phyloP scores from a whole-genome alignment of 225 moss, liverwort and hornwort species.

The Polytrichum formosum region DNA sequence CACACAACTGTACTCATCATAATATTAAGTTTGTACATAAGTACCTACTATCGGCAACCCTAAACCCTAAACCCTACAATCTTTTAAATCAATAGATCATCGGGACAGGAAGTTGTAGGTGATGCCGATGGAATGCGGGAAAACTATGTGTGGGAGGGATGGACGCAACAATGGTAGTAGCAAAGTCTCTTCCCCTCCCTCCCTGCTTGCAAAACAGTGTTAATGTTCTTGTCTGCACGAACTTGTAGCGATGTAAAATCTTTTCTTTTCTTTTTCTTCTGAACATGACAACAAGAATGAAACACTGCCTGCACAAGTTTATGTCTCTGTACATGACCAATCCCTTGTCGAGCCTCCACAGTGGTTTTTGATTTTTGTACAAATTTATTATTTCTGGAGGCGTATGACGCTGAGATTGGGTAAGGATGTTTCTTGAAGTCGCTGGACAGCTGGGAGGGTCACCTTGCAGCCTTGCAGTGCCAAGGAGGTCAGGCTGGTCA shows the following conservation, averaged over 20 bases:
- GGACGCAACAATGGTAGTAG: slow-evolving; percentile 16
- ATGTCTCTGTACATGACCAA: slow-evolving; percentile 14
- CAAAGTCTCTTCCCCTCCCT: slow-evolving; percentile 28
- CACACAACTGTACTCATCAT: neutral
- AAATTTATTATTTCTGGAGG: slow-evolving; percentile 33
- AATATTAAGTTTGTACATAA: neutral
- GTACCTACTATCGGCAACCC: neutral
- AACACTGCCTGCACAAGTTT: slow-evolving; percentile 18
- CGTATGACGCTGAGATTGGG: slow-evolving; percentile 82
- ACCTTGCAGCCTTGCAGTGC: slow-evolving; percentile 84
- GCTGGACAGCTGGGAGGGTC: slow-evolving; percentile 67
- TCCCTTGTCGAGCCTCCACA: neutral
- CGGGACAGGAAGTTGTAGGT: neutral
- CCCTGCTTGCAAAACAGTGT: slow-evolving; percentile 4
- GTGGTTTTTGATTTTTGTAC: neutral
- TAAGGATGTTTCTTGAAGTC: slow-evolving; percentile 56
- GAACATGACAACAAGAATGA: slow-evolving; percentile 6
- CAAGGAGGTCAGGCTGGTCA: slow-evolving; percentile 78
- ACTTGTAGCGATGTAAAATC: neutral
- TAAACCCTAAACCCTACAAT: neutral
- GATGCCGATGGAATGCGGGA: neutral
- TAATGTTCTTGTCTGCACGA: neutral
- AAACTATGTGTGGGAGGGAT: slow-evolving; percentile 18
- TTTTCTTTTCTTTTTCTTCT: slow-evolving; percentile 1
- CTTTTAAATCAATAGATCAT: neutral